Evolutionary conservation across 768 basidiomycete species (phyloP).

Genomic region (Kwoniella heveanensis): DNA sequence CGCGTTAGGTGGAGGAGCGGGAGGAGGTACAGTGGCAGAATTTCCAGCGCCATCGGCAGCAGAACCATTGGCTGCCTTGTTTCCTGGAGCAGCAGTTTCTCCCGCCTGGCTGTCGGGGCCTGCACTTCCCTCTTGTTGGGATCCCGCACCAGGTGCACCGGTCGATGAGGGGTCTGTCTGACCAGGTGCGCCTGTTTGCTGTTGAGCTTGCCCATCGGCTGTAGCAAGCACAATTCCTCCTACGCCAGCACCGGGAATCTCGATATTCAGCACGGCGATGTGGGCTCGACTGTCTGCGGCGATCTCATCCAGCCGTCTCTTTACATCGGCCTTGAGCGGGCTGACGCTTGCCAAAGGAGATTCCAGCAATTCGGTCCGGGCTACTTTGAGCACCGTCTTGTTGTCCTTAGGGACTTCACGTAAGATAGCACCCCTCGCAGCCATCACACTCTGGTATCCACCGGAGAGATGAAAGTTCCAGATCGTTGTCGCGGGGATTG

Average conservation of each 20-base stretch:
- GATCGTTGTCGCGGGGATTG: constrained; percentile 28
- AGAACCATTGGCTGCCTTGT: constrained; percentile 35
- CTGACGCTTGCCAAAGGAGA: constrained; percentile 63
- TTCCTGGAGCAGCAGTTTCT: neutral
- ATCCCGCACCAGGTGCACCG: neutral
- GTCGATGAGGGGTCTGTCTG: constrained; percentile 7
- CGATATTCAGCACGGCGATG: constrained; percentile 87
- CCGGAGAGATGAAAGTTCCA: constrained; percentile 90
- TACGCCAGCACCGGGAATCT: constrained; percentile 20
- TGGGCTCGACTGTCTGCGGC: constrained; percentile 89
- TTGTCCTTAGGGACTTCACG: constrained; percentile 73
- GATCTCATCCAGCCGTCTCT: constrained; percentile 86
- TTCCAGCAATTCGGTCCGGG: constrained; percentile 90
- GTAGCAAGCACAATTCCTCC: constrained; percentile 30
- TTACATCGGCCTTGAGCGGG: constrained; percentile 77
- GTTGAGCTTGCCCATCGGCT: constrained; percentile 23
- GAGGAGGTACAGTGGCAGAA: constrained; percentile 7
- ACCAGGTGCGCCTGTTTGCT: neutral
- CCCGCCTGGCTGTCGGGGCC: constrained; percentile 13
- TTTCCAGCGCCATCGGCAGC: constrained; percentile 61
- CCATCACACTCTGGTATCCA: constrained; percentile 88
- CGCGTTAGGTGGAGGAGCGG: constrained; percentile 19
- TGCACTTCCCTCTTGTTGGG: constrained; percentile 56
- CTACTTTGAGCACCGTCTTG: constrained; percentile 82
- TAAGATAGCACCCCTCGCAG: constrained; percentile 80